Conservation (phyloP, 768 basidiomycete genomes). For the Tylopilus rubrobrunneus region DNA sequence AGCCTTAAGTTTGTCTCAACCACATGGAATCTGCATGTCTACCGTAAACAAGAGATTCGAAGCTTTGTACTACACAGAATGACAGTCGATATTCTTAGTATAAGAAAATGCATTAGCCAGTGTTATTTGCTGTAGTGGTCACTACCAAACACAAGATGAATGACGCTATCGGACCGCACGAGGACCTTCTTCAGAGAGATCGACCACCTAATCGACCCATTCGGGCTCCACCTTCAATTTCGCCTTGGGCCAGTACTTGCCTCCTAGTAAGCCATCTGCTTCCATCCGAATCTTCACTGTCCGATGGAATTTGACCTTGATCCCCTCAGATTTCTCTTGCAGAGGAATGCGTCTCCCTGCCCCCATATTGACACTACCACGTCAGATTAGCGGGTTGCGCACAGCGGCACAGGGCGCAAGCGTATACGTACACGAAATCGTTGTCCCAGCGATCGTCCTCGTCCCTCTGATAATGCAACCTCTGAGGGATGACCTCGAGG, state of each 20-base stretch:
- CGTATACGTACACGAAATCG: constrained; percentile 16
- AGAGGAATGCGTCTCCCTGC: constrained; percentile 39
- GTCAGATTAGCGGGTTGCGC: not conserved
- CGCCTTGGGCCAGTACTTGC: constrained; percentile 40
- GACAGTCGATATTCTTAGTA: no score
- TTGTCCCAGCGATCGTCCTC: constrained; percentile 14
- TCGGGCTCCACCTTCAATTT: constrained; percentile 33
- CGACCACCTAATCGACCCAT: constrained; percentile 37
- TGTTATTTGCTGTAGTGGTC: no score
- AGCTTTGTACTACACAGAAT: no score
- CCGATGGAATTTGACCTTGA: constrained; percentile 46
- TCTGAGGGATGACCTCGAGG: constrained; percentile 50
- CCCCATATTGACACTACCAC: constrained; percentile 36
- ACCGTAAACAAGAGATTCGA: no score
- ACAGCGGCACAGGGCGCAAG: not conserved
- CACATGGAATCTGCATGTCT: no score
- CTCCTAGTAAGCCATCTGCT: constrained; percentile 32
- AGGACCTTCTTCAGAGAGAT: no score
- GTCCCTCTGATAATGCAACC: constrained; percentile 25
- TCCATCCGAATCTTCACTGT: constrained; percentile 51
- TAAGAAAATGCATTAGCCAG: no score
- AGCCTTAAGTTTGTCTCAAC: no score
- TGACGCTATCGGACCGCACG: no score
- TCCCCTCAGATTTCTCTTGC: constrained; percentile 31
- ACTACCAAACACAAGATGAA: no score